Percentiles rank a stretch among this genome's conserved stretches.
These are phyloP conservation scores for Coemansia asiatica DNA, from an alignment of 192 early-diverging fungal genomes.

Conservation along the genomic window DNA sequence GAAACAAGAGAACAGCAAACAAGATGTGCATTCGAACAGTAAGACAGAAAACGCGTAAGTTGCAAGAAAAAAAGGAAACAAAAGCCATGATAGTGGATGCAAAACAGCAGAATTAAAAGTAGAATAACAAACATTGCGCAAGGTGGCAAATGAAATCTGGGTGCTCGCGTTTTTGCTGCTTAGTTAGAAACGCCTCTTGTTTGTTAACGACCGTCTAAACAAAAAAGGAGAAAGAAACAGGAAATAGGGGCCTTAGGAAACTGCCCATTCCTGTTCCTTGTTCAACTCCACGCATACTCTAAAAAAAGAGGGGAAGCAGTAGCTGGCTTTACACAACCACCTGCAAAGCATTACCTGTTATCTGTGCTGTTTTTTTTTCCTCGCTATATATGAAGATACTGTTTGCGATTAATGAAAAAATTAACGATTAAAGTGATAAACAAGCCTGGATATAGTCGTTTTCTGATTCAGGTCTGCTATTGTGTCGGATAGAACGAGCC, in stretches of 20 bases:
- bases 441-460: too few relatives aligned
- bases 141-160: not conserved
- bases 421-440: too few relatives aligned
- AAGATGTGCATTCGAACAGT: not conserved
- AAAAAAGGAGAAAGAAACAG: not conserved
- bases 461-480: not conserved
- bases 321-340: constrained; percentile 1
- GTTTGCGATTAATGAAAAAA: constrained; percentile 4
- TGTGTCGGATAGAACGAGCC: not conserved
- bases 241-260: not conserved
- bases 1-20: constrained; percentile 4
- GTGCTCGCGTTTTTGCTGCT: not conserved
- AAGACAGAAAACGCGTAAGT: not conserved
- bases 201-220: constrained; percentile 22
- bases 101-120: constrained; percentile 8
- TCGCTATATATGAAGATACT: constrained; percentile 6
- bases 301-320: constrained; percentile 16
- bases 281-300: not conserved
- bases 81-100: not conserved
- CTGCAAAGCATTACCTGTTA: constrained; percentile 37
- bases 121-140: not conserved
- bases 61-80: not conserved
- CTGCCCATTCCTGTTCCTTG: not conserved
- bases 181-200: constrained; percentile 1
- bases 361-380: constrained; percentile 14